Base-by-base conservation (phyloP, 2,329 filamentous ascomycete species). In the Cercospora berteroae region DNA sequence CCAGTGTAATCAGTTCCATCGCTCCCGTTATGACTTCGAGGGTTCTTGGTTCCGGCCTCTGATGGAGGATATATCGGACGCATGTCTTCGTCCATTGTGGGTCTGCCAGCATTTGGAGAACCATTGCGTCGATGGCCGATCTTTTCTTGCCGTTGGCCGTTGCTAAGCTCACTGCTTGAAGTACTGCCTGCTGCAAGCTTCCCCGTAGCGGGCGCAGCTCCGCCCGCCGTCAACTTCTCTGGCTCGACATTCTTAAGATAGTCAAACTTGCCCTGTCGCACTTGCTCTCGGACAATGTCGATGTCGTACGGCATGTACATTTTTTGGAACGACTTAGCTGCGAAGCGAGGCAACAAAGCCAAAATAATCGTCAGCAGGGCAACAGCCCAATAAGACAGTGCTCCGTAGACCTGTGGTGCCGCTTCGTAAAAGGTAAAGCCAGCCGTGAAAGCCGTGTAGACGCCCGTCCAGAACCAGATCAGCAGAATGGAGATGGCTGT, bases 51-150 rank as follows among this genome's bases (percentile, higher is more conserved):
- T 12, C 87, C 85, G 59, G 92, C 90, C 74, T 94, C 89, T 63
- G 94, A 96, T 13, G 94, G 93, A 60, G 94, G 92, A 80, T 98
- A 98, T 75, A 98, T 96, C 33, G 94, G 94, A 72, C 93, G 88
- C 78, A 92, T 86, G 76, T 97, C 94, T 80, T 98, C 94, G 76
- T 95, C 90, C 67, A 93, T 85, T 73, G 87, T 90, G 23, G 70
- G 64, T n/a, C 73, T 68, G 33, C 68, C 64, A 25, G 36, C 59
- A 12, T 59, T 66, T 36, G 68, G 60, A 20, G 65, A 27, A 8
- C 60, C 62, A 44, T 66, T 79, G 84, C 86, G 74, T 67, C 82
- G 79, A 76, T 86, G 58, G 79, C 75, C 72, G 77, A 76, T 63
- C 36, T 62, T 63, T 25, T 68, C 63, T 25, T 55, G 62, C 18